Evolutionary conservation across 768 basidiomycete genomes (phyloP).

Genomic region (Boletus tomentosulus): DNA sequence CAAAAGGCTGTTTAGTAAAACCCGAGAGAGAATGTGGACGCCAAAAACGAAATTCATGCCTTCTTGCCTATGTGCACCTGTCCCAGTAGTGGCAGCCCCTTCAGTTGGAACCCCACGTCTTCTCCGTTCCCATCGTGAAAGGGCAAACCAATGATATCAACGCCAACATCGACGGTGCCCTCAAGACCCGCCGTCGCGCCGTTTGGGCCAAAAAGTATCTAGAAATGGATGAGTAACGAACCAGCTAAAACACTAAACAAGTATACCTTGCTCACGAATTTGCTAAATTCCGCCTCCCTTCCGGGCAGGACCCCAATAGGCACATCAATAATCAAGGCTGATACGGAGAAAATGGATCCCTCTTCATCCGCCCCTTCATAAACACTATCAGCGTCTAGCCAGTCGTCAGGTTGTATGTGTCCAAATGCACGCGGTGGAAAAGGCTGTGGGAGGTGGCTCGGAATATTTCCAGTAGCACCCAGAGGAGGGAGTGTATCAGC

Average conservation of each 20-base stretch:
- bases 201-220: conserved; percentile 66
- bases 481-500: conserved; percentile 29
- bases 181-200: conserved; percentile 68
- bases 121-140: conserved; percentile 37
- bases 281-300: conserved; percentile 68
- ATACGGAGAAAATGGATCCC: conserved; percentile 54
- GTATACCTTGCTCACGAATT: conserved; percentile 71
- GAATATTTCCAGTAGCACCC: conserved; percentile 29
- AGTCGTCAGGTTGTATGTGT: conserved; percentile 65
- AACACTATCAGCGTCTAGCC: conserved; percentile 50
- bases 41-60: conserved; percentile 1
- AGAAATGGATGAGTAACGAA: conserved; percentile 4
- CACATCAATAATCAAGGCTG: conserved; percentile 66
- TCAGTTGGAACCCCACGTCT: conserved; percentile 50
- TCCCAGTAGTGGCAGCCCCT: conserved; percentile 64
- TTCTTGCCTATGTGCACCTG: conserved; percentile 65
- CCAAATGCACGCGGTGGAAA: conserved; percentile 72
- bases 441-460: conserved; percentile 56
- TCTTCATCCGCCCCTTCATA: conserved; percentile 42
- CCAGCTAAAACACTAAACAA: not conserved
- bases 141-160: conserved; percentile 59
- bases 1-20: not conserved
- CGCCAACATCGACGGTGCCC: conserved; percentile 58
- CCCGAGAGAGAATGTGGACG: not conserved
- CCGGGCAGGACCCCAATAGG: conserved; percentile 77